Base-by-base conservation (phyloP, 2,329 filamentous ascomycete species). In the Colletotrichum godetiae region DNA sequence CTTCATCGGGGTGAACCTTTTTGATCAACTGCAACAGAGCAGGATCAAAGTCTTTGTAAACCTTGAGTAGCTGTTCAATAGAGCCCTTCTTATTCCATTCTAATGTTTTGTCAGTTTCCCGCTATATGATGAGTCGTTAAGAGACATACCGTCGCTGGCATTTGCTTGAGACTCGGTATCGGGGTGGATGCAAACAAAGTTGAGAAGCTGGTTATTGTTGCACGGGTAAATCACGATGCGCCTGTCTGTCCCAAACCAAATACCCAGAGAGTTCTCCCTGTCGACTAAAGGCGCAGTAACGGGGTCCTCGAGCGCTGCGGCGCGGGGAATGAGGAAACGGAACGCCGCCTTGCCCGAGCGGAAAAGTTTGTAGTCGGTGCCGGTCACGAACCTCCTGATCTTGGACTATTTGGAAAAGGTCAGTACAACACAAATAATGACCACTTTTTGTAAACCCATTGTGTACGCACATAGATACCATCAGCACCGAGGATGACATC, bases 401-500 rank as follows among this genome's bases (percentile, higher is more conserved):
- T 74, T 77, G 70, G 65, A 79, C 76, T 76, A 77, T 29, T 52
- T 8, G 12, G 11, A 1, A 8, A 1, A 7, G 7, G 11, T 62
- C n/a, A 73, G 55, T 29, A 35, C 6, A 3, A 11, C 4, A 29
- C 27, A 5, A 29, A 29, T 4, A 29, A 29, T 11, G 13, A 5
- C 12, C 27, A 15, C 15, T n/a, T 2, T 1, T 31, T 74, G 2
- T 78, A 75, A 5, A 77, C 68, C 0, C 5, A 60, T 27, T 13
- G 2, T 15, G n/a, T 12, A 69, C 80, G 79, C 53, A 84, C 85
- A 76, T 86, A 83, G 2, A 90, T 87, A 0, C 89, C 89, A 74
- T 91, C 89, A 0, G 88, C 89, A 2, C 88, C 89, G 4, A 91
- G 74, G 2, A 91, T 75, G 0, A 91, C 71, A 74, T 91, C 88